Conservation (phyloP, 208 protist genomes). For the Trypanosoma vivax region DNA sequence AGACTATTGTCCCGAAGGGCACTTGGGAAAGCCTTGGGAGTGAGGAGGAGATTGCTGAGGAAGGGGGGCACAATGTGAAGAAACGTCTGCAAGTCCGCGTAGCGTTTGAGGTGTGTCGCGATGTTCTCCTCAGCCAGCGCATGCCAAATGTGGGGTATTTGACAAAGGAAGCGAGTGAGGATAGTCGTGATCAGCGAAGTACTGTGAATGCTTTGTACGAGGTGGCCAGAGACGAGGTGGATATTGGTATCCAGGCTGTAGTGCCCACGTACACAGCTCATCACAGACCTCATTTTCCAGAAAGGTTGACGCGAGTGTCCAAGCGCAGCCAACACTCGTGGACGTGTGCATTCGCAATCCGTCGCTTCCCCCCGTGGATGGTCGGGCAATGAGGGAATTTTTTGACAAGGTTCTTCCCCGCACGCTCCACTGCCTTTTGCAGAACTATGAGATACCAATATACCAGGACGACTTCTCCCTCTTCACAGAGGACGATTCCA, state of each 20-base stretch:
- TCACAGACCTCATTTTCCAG: constrained; percentile 79
- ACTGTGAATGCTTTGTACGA: constrained; percentile 59
- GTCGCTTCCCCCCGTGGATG: constrained; percentile 40
- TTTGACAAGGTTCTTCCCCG: constrained; percentile 74
- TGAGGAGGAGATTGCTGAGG: constrained; percentile 68
- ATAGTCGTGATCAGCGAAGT: constrained; percentile 75
- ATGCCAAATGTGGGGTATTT: constrained; percentile 43
- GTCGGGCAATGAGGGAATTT: constrained; percentile 57
- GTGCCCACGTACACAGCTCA: constrained; percentile 7
- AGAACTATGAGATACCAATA: constrained; percentile 81
- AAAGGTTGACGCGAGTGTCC: constrained; percentile 67
- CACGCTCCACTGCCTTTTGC: constrained; percentile 71
- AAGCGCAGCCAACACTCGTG: constrained; percentile 74
- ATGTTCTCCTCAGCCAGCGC: constrained; percentile 57
- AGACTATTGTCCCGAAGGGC: constrained; percentile 57
- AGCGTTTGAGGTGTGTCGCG: constrained; percentile 56
- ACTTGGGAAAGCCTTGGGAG: constrained; percentile 75
- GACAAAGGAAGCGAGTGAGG: constrained; percentile 83
- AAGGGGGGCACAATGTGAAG: constrained; percentile 38
- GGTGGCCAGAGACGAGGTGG: constrained; percentile 57
- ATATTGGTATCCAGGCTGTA: constrained; percentile 78
- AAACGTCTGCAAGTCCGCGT: constrained; percentile 57
- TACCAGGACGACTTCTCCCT: constrained; percentile 81
- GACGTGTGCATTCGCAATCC: constrained; percentile 74
- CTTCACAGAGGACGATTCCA: constrained; percentile 85